These are phyloP conservation scores for Annona cherimola DNA, from an alignment of 164 flowering plant genomes.

Conservation along the genomic window DNA sequence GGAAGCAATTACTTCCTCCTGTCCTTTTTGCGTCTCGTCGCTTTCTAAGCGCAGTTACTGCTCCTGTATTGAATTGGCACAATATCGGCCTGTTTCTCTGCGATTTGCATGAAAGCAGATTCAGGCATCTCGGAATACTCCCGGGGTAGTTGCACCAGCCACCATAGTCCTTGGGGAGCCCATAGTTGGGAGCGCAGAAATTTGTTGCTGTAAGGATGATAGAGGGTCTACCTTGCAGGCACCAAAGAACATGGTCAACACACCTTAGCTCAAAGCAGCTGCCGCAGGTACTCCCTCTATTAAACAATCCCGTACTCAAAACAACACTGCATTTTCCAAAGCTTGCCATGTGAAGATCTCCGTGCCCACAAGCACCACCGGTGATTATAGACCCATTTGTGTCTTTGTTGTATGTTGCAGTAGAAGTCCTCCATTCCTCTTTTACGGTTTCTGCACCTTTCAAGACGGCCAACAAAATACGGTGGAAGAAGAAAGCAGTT, in stretches of 20 bases:
- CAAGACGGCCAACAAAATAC: slow-evolving; percentile 6
- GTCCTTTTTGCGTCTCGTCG: no score
- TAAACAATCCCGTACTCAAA: slow-evolving; percentile 54
- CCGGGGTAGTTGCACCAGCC: slow-evolving; percentile 82
- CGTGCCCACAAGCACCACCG: slow-evolving; percentile 87
- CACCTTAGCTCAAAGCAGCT: slow-evolving; percentile 71
- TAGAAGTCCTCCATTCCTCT: slow-evolving; percentile 59
- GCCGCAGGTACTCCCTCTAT: slow-evolving; percentile 69
- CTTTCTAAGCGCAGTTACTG: no score
- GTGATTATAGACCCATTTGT: slow-evolving; percentile 46
- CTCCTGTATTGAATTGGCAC: no score
- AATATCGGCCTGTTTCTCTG: no score
- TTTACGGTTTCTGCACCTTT: slow-evolving; percentile 11
- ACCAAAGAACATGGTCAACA: slow-evolving; percentile 63
- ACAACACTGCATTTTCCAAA: slow-evolving; percentile 63
- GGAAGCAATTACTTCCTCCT: no score
- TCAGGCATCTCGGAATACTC: slow-evolving; percentile 50
- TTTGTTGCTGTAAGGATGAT: slow-evolving; percentile 63
- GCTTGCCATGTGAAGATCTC: slow-evolving; percentile 44
- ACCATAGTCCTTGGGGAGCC: slow-evolving; percentile 66
- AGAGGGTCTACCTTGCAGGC: slow-evolving; percentile 66
- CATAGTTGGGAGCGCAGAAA: slow-evolving; percentile 78
- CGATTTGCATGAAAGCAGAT: no score
- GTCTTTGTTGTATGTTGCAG: slow-evolving; percentile 65
- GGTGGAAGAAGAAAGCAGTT: slow-evolving; percentile 9